Percentiles rank a stretch among this genome's conserved stretches.
These are phyloP conservation scores for Calonectria hawksworthii DNA, from an alignment of 2,329 filamentous ascomycete species.

Conservation along the genomic window DNA sequence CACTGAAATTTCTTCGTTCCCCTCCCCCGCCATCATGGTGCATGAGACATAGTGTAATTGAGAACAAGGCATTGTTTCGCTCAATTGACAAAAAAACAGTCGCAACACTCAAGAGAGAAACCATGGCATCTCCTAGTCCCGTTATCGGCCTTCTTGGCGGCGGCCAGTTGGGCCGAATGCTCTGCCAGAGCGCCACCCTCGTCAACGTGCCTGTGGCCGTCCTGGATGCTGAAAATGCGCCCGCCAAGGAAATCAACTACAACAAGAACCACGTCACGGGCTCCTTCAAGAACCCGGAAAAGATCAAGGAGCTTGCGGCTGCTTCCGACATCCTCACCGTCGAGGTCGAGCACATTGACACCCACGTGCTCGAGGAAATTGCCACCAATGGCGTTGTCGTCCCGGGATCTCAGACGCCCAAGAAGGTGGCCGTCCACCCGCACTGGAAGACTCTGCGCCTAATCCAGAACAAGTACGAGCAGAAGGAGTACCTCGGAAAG, in stretches of 20 bases:
- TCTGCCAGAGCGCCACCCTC: constrained; percentile 83
- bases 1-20: constrained; percentile 18
- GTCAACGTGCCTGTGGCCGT: constrained; percentile 85
- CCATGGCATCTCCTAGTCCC: neutral
- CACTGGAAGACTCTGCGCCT: constrained; percentile 88
- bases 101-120: neutral
- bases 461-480: constrained; percentile 94
- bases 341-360: constrained; percentile 96
- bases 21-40: constrained; percentile 25
- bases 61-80: neutral
- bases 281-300: constrained; percentile 87
- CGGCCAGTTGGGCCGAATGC: constrained; percentile 92
- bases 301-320: constrained; percentile 84
- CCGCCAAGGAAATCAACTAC: constrained; percentile 88
- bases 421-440: constrained; percentile 77
- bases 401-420: constrained; percentile 51
- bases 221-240: constrained; percentile 81
- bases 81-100: neutral
- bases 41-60: neutral
- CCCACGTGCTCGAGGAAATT: constrained; percentile 89
- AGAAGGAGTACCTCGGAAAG: constrained; percentile 84
- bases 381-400: constrained; percentile 72
- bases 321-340: constrained; percentile 87
- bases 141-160: constrained; percentile 68
- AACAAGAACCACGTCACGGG: constrained; percentile 83